Base-by-base conservation (phyloP, 176 grass and related monocot genomes). In the Eleusine indica region DNA sequence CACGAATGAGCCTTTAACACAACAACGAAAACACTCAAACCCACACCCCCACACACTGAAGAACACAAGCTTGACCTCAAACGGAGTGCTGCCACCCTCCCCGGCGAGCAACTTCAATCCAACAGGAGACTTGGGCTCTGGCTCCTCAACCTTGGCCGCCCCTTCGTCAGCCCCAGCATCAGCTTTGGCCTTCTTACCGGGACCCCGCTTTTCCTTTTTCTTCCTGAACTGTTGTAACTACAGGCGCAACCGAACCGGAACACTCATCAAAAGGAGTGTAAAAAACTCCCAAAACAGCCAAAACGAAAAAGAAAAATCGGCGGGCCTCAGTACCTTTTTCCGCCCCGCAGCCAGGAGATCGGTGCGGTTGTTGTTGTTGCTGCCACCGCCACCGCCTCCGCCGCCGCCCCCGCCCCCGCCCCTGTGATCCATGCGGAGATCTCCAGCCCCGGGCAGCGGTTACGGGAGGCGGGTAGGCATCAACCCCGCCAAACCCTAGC, bases 181-280 rank as follows among this genome's bases (percentile, higher is more conserved):
- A 16, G 58, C 80, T 51, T 86, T 85, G 2, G 69, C 81, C 82
- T 75, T 87, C 77, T 87, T 93, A 22, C 44, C 87, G 12, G 93
- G 90, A 18, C 84, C 69, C 83, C 87, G 87, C 63, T 86, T 88
- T 56, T 90, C 91, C 86, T 98, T 98, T 91, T 98, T 98, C 93
- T 98, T 95, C 83, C 91, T 93, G 83, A 88, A 98, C 87, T 94
- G 96, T 64, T 93, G 96, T 66, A 98, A 80, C 96, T 98, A 78
- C 77, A 62, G 28, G 43, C 18, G 43, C 66, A 18, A 41, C 75
- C 18, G 9, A n/a, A 46, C 29, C 71, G 15, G 74, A 90, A 81
- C 60, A 78, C 28, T 30, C 25, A 76, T 80, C 79, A 88, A 66
- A 86, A 84, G 39, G 7, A 15, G 1, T 17, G 11, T 17, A 7